Percentiles rank a stretch among this genome's conserved stretches.
These are phyloP conservation scores for Alternaria metachromatica DNA, from an alignment of 2,329 filamentous ascomycete species.

Conservation along the genomic window DNA sequence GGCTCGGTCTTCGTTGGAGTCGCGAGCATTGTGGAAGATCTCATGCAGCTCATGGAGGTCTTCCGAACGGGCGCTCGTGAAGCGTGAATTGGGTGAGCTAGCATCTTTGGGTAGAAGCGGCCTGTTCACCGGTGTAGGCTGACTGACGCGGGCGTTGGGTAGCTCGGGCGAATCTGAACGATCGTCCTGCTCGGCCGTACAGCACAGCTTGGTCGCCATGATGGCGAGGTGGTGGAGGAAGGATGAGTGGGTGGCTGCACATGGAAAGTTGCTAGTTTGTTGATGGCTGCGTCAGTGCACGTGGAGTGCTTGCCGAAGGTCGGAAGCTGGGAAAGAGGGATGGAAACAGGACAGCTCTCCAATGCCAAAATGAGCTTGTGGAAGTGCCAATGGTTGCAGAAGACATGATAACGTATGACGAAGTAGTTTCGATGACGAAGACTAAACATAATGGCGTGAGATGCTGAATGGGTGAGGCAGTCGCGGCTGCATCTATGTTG, in stretches of 20 bases:
- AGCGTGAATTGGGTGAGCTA: constrained; percentile 32
- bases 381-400: neutral
- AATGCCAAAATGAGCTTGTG: neutral
- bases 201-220: constrained; percentile 46
- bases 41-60: constrained; percentile 43
- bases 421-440: neutral
- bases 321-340: neutral
- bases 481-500: neutral
- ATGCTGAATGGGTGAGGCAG: neutral
- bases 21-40: constrained; percentile 41
- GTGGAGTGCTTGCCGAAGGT: neutral
- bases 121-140: constrained; percentile 33
- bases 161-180: constrained; percentile 40
- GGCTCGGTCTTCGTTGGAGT: constrained; percentile 12
- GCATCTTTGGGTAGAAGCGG: constrained; percentile 30
- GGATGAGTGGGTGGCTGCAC: neutral
- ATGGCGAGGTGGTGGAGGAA: neutral
- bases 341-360: neutral
- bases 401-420: neutral
- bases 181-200: constrained; percentile 38
- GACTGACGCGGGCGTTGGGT: constrained; percentile 41
- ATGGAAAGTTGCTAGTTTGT: constrained; percentile 2
- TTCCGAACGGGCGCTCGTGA: constrained; percentile 40
- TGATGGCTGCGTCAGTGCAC: constrained; percentile 2
- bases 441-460: neutral